Evolutionary conservation across 495 filamentous ascomycete species (phyloP).

Genomic region (Aspergillus diversus): DNA sequence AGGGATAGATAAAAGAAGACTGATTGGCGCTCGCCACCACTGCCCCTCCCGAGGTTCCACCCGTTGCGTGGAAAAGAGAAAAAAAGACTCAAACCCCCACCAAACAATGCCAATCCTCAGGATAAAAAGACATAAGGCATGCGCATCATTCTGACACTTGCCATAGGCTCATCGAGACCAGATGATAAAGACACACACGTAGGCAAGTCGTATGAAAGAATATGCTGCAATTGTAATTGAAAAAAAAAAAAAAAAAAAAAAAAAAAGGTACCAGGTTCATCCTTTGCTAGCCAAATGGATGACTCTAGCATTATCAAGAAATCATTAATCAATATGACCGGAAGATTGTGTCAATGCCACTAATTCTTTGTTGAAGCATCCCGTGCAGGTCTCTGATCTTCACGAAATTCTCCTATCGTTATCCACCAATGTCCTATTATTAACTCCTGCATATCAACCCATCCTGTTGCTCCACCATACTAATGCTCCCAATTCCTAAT

Average conservation of each 20-base stretch:
- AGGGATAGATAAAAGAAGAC: not conserved
- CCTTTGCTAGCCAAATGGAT: too few species aligned
- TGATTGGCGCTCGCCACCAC: not conserved
- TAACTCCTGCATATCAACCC: not conserved
- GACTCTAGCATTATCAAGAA: too few species aligned
- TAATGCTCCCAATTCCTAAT: not conserved
- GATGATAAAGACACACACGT: not conserved
- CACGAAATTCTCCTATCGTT: not conserved
- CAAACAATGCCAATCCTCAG: not conserved
- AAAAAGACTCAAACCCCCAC: not conserved
- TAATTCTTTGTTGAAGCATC: not conserved
- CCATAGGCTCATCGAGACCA: not conserved
- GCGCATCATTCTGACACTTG: not conserved
- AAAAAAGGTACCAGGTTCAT: too few species aligned
- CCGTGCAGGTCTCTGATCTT: not conserved
- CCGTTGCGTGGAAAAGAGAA: not conserved
- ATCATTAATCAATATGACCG: too few species aligned
- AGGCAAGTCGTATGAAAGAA: too few species aligned
- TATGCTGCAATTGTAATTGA: too few species aligned
- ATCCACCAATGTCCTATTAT: not conserved
- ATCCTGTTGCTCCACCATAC: not conserved
- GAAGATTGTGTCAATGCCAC: not conserved
- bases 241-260: too few species aligned
- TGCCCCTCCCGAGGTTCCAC: constrained; percentile 1
- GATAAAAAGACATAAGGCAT: not conserved